Percentiles rank a stretch among this genome's conserved stretches.
These are phyloP conservation scores for Fusarium lateritium DNA, from an alignment of 2,329 filamentous ascomycete genomes.

Conservation along the genomic window DNA sequence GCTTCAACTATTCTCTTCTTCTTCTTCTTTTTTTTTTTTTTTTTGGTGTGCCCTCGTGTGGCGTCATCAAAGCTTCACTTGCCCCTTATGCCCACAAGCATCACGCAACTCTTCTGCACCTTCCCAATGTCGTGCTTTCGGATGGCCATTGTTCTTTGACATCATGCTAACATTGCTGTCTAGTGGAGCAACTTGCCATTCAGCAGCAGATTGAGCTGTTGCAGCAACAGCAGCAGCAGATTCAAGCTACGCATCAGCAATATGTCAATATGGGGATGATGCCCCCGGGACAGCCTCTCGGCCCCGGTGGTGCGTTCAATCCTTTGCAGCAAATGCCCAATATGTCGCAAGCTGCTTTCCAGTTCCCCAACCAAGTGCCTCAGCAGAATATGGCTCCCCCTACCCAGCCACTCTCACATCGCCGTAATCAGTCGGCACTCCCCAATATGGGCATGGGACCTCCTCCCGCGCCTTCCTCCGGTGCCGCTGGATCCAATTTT, in stretches of 20 bases:
- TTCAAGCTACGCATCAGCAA: constrained; percentile 95
- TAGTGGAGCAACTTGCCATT: constrained; percentile 97
- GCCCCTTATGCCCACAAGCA: neutral
- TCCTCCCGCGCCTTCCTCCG: constrained; percentile 92
- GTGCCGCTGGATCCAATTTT: constrained; percentile 84
- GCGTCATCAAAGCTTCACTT: constrained; percentile 15
- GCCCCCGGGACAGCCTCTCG: constrained; percentile 82
- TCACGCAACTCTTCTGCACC: neutral
- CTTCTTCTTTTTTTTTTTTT: neutral
- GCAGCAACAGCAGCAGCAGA: constrained; percentile 98
- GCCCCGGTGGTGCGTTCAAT: constrained; percentile 79
- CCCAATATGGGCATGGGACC: constrained; percentile 92
- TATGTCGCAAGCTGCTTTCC: constrained; percentile 86
- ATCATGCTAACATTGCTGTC: constrained; percentile 41
- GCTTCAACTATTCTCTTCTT: constrained; percentile 9
- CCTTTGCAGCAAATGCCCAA: constrained; percentile 86
- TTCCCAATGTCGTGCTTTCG: neutral
- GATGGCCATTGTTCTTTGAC: neutral
- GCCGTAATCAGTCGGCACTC: constrained; percentile 97
- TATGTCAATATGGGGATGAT: constrained; percentile 99
- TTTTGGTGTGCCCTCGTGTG: constrained; percentile 7
- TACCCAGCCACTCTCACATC: constrained; percentile 86
- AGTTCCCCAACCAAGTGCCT: constrained; percentile 85
- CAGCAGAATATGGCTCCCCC: constrained; percentile 84
- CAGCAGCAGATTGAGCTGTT: constrained; percentile 98